Conservation (phyloP, 1,284 basidiomycete species). For the Golubevia sp. region DNA sequence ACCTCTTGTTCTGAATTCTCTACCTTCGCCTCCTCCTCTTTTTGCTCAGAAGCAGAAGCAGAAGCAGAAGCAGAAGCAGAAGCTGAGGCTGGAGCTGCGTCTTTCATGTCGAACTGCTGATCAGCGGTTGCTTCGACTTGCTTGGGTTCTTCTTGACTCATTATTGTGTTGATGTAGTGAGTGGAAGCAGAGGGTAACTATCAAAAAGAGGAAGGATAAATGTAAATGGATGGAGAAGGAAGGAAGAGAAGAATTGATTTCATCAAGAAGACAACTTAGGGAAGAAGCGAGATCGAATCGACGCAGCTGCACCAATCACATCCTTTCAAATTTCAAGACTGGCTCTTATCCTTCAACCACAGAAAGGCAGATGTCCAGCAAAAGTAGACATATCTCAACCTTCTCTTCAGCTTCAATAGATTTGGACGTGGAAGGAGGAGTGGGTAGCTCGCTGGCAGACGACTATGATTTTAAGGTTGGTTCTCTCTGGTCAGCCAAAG, state of each 20-base stretch:
- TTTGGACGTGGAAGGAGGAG: slow-evolving; percentile 50
- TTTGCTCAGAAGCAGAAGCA: neutral
- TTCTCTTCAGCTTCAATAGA: slow-evolving; percentile 30
- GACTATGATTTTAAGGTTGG: slow-evolving; percentile 43
- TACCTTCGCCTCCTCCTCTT: neutral
- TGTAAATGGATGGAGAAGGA: no score
- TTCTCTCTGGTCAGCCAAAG: slow-evolving; percentile 36
- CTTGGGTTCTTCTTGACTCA: neutral
- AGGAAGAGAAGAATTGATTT: neutral
- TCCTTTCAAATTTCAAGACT: no score
- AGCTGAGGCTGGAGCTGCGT: neutral
- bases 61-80: neutral
- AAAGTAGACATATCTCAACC: neutral
- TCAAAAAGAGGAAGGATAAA: no score
- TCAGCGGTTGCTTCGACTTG: no score
- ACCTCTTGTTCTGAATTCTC: neutral
- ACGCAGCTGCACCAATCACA: neutral
- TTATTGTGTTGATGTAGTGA: neutral
- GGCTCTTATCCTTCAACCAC: neutral
- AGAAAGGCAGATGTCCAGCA: neutral
- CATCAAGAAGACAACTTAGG: neutral
- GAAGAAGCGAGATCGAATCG: neutral
- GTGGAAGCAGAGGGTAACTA: neutral
- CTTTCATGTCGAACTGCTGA: no score
- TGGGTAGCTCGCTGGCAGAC: slow-evolving; percentile 33